Conservation (phyloP, 1,284 basidiomycete genomes). For the Puccinia polysora region DNA sequence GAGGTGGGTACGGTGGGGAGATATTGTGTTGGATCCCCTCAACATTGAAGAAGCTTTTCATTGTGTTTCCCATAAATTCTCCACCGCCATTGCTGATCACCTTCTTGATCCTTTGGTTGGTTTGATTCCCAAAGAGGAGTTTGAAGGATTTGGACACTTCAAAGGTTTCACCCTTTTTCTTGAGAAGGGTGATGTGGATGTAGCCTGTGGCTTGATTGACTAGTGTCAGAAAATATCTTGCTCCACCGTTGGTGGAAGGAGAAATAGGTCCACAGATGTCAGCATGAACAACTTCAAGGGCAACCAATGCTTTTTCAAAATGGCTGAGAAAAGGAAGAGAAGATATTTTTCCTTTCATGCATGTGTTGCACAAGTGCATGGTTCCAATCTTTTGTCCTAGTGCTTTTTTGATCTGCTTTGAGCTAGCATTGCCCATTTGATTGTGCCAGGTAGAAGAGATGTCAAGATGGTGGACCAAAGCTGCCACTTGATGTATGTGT, state of each 20-base stretch:
- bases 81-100: not conserved
- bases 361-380: not conserved
- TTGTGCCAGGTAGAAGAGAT: no score
- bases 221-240: not conserved
- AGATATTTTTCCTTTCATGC: not conserved
- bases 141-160: not conserved
- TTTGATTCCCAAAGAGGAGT: not conserved
- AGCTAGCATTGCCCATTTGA: not conserved
- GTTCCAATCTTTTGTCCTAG: not conserved
- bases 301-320: not conserved
- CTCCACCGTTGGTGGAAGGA: not conserved
- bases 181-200: not conserved
- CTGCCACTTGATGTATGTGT: no score
- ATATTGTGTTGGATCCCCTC: not conserved
- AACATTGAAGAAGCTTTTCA: not conserved
- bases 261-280: not conserved
- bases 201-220: not conserved
- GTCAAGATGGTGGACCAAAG: no score
- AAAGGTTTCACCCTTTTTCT: not conserved
- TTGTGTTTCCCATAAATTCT: not conserved
- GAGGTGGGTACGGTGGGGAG: not conserved
- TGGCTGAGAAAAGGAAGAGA: not conserved
- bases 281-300: not conserved
- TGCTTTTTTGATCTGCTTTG: not conserved
- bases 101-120: not conserved